These are phyloP conservation scores for Solanum microdontum DNA, from an alignment of 257 asterid genomes.

Conservation along the genomic window DNA sequence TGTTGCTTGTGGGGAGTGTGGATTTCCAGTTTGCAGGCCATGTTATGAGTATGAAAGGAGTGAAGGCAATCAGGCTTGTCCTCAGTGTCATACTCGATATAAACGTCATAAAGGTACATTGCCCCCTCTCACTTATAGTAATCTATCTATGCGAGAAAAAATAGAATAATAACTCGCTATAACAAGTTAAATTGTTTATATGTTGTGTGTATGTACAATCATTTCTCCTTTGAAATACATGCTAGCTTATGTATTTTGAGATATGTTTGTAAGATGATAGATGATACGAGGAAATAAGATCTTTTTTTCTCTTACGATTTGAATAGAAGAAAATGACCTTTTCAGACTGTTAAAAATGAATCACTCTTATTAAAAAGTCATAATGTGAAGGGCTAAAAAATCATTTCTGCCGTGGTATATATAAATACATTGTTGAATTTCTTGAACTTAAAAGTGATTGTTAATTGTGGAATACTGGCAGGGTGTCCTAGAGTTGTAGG, in stretches of 20 bases:
- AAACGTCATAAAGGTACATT: constrained; percentile 54
- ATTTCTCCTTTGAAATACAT: too few species aligned
- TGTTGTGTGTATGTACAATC: neutral
- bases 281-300: neutral
- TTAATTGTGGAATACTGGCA: neutral
- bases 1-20: constrained; percentile 56
- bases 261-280: neutral
- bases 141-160: too few species aligned
- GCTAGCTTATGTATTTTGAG: neutral
- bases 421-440: neutral
- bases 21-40: constrained; percentile 63
- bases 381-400: neutral
- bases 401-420: too few species aligned
- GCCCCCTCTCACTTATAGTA: neutral
- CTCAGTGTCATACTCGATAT: constrained; percentile 64
- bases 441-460: neutral
- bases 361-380: too few species aligned
- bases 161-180: neutral
- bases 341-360: too few species aligned
- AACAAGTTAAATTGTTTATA: neutral
- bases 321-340: neutral
- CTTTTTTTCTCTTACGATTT: neutral
- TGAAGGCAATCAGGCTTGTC: constrained; percentile 62
- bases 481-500: constrained; percentile 62
- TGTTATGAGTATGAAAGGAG: constrained; percentile 71